phyloP scores from a whole-genome alignment of 192 early-diverging fungal genomes.

The Backusella tuberculispora region DNA sequence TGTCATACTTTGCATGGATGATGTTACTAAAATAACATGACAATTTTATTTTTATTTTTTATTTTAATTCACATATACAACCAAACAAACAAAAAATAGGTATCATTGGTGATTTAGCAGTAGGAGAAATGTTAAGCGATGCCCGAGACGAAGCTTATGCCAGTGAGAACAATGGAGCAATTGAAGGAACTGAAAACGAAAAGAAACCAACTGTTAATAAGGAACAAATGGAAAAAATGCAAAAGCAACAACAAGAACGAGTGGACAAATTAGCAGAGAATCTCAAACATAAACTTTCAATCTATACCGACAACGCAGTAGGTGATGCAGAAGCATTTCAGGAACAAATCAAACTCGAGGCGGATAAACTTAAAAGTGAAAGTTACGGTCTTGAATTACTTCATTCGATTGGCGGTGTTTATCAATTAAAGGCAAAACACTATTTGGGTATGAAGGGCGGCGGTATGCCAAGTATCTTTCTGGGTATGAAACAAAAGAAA shows the following conservation, averaged over 20 bases:
- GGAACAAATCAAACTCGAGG: conserved; percentile 68
- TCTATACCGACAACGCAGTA: conserved; percentile 68
- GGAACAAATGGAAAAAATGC: conserved; percentile 55
- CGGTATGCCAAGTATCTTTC: conserved; percentile 43
- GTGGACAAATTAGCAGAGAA: conserved; percentile 65
- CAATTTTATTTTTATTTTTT: too few relatives aligned
- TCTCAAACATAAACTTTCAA: conserved; percentile 67
- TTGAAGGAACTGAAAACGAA: conserved; percentile 42
- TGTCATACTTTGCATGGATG: not conserved
- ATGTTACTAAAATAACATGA: too few relatives aligned
- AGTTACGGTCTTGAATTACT: conserved; percentile 86
- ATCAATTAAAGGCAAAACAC: conserved; percentile 78
- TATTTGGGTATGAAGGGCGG: conserved; percentile 56
- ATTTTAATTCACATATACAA: not conserved
- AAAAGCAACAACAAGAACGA: conserved; percentile 60
- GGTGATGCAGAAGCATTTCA: conserved; percentile 64
- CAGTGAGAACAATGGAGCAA: conserved; percentile 48
- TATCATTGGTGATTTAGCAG: conserved; percentile 89
- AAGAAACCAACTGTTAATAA: conserved; percentile 43
- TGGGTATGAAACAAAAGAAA: conserved; percentile 52
- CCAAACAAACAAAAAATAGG: conserved; percentile 39
- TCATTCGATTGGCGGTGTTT: conserved; percentile 82
- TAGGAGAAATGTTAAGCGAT: conserved; percentile 57
- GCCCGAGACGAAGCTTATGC: conserved; percentile 35
- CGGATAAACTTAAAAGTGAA: conserved; percentile 78